Evolutionary conservation across 495 filamentous ascomycete genomes (phyloP), one percentile per base, ranked within the genome.

Genomic region (Penicillium taxi): DNA sequence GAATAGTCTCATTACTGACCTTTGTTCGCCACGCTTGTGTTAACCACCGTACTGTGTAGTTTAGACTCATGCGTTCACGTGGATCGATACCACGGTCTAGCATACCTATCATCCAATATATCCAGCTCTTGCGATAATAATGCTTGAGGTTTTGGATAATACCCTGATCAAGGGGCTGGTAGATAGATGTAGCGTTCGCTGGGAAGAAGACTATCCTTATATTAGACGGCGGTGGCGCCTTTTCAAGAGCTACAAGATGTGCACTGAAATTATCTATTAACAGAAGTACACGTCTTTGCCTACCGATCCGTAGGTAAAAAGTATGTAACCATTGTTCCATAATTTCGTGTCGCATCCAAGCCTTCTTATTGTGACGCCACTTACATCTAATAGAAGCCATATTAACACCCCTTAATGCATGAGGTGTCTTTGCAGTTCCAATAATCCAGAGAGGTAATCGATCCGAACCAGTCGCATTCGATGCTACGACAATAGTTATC

Each of bases 151-250:
- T 44, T 19, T 35, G 28, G 24, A 59, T 59, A 26, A 59, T 51
- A 17, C 53, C 56, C 30, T 56, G 38, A 45, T 61, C 53, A 11
- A 55, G 24, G 15, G 48, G 56, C 25, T 58, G 48, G 26, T 42
- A 52, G 14, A 46, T 22, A 19, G 39, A 46, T 5, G 45, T 59
- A 17, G 45, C 41, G 27, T 55, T 55, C 8, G 40, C 15, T 9
- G 48, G 58, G 8, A 55, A 48, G 17, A 44, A 61, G n/a, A n/a
- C n/a, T n/a, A n/a, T n/a, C n/a, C n/a, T n/a, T n/a, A n/a, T n/a
- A n/a, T n/a, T n/a, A n/a, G n/a, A n/a, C n/a, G n/a, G n/a, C n/a
- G n/a, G n/a, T n/a, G n/a, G n/a, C n/a, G n/a, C n/a, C n/a, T n/a
- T n/a, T n/a, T n/a, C n/a, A n/a, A n/a, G n/a, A n/a, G n/a, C n/a